phyloP scores from a whole-genome alignment of 352 stramenopile species.

The Elongisporangium senticosum region DNA sequence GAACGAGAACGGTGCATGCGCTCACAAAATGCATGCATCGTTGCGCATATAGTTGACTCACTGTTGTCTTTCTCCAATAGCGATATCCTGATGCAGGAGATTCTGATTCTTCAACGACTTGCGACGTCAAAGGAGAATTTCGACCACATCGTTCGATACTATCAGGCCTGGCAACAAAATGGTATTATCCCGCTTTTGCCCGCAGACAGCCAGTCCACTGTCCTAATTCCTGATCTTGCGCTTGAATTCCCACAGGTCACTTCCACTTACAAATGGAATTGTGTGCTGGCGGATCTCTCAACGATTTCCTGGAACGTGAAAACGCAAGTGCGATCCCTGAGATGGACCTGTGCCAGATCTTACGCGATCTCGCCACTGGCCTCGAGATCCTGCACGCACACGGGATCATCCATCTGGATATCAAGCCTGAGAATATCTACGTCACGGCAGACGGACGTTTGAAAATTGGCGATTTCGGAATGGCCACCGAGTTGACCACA shows the following conservation, averaged over 20 bases:
- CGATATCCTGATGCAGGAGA: slow-evolving; percentile 58
- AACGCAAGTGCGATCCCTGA: slow-evolving; percentile 19
- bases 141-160: slow-evolving; percentile 91
- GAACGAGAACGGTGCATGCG: slow-evolving; percentile 54
- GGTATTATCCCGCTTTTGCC: slow-evolving; percentile 17
- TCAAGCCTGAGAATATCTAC: slow-evolving; percentile 98
- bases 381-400: slow-evolving; percentile 88
- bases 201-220: background rate
- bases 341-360: slow-evolving; percentile 62
- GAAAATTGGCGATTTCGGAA: slow-evolving; percentile 92
- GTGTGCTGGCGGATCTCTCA: slow-evolving; percentile 84
- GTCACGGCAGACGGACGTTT: slow-evolving; percentile 53
- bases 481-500: slow-evolving; percentile 59
- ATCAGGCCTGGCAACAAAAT: slow-evolving; percentile 93
- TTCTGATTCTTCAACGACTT: slow-evolving; percentile 44
- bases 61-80: slow-evolving; percentile 20
- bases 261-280: slow-evolving; percentile 95
- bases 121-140: slow-evolving; percentile 31
- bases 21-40: background rate
- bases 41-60: slow-evolving; percentile 1
- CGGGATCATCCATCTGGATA: slow-evolving; percentile 92
- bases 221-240: background rate
- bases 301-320: slow-evolving; percentile 41
- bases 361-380: slow-evolving; percentile 66
- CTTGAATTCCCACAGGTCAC: slow-evolving; percentile 29